Evolutionary conservation across 108 stramenopile genomes (phyloP), one percentile per base, ranked within the genome.

Genomic region (Cyclotella distinguenda): DNA sequence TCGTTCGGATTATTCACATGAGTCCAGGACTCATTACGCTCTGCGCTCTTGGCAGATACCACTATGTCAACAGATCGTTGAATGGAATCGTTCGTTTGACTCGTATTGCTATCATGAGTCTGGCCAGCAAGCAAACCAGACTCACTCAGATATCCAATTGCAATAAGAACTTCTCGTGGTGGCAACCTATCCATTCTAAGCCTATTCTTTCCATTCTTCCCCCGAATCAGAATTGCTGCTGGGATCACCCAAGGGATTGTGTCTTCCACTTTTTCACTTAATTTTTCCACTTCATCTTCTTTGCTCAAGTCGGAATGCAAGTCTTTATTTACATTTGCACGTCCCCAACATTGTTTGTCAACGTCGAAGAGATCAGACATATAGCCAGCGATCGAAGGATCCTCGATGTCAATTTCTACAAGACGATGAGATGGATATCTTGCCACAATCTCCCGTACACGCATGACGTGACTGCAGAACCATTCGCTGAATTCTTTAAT

Each of bases 351-450:
- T 11, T 13, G 1, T 31, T 45, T 19, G 34, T 61, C 60, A 13
- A 61, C n/a, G 22, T 40, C 52, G 45, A 70, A 70, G 21, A 61
- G 43, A 21, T 70, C 69, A 40, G 60, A 30, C 69, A 70, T 53
- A 0, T 18, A 27, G 0, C 48, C 42, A 19, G 25, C 52, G 0
- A 31, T 45, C 11, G 31, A 6, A 15, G 15, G 7, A 43, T 61
- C 69, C 11, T 70, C 69, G 16, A 70, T 61, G 32, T 70, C 60
- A 35, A 70, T 61, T 34, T 70, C 69, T 3, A 70, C 60, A 3
- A 70, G 33, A 30, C 36, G 49, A 2, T 58, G 32, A 12, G 25
- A 13, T 12, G 60, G 59, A 48, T 32, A 32, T 7, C 30, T 31
- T 12, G 19, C 25, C 1, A 70, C 43, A n/a, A 61, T 38, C 10